Base-by-base conservation (phyloP, 2,329 filamentous ascomycete genomes). In the Penicillium sp. region DNA sequence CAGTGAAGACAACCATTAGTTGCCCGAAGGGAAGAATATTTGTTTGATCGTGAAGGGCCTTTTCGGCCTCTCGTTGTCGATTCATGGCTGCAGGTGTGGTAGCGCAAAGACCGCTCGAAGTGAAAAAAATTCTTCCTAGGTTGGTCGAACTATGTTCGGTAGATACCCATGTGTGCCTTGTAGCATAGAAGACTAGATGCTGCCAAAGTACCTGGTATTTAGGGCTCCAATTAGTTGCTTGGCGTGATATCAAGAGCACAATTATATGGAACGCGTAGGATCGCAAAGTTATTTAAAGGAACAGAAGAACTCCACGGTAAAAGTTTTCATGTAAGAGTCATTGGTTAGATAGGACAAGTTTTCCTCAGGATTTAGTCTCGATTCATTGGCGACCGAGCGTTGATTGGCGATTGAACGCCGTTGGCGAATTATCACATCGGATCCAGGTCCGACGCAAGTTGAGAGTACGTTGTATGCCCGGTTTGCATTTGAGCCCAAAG, bases 21-120 rank as follows among this genome's bases (percentile, higher is more conserved):
- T 83, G 74, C 9, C 70, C 72, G 36, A 74, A 76, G 0, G 82
- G 81, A 2, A 86, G 73, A 16, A 84, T 76, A 55, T 85, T 82
- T 8, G 78, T 83, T 64, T 85, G 82, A 61, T 84, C 79, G 64
- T 80, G 77, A 38, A 81, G 69, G 11, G 73, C 72, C 60, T 70
- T 74, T 58, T 81, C 79, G 41, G 77, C 77, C 26, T 59, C 67
- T 54, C 64, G 62, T 59, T 72, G 70, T 40, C 67, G 68, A 57
- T 65, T 67, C 69, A 71, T 70, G 13, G 29, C 58, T 49, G 38
- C 26, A 39, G 16, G 14, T 51, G 13, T 35, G 8, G 18, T 11
- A 10, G 14, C 26, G 11, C 18, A 7, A 40, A 42, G 16, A 18
- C 39, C 11, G 23, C 6, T 32, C 11, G 10, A 26, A 18, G 2